phyloP scores from a whole-genome alignment of 257 asterid genomes.

The Jaltomata sinuosa region DNA sequence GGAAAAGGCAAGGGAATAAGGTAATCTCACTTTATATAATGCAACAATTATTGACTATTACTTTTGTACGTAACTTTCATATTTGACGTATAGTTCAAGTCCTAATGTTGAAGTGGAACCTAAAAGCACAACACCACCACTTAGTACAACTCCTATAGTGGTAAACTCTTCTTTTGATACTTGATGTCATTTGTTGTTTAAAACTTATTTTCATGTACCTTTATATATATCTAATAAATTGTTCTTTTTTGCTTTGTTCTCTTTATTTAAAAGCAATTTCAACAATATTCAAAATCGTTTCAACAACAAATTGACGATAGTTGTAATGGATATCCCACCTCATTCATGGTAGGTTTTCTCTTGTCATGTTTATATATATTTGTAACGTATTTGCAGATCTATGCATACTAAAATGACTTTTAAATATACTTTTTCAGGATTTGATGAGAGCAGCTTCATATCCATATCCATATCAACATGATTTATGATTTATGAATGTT shows the following conservation, averaged over 20 bases:
- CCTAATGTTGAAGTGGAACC: background rate
- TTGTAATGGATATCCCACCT: too few species aligned
- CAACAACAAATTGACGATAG: too few species aligned
- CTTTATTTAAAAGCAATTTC: too few species aligned
- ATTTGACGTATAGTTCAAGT: background rate
- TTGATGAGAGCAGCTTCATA: background rate
- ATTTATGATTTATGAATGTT: background rate
- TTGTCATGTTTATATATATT: too few species aligned
- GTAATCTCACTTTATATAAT: background rate
- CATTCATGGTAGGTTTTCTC: too few species aligned
- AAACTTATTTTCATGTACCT: background rate
- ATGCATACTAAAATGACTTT: too few species aligned
- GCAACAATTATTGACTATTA: background rate
- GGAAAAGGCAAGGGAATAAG: background rate
- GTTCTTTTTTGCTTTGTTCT: too few species aligned
- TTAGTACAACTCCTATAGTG: background rate
- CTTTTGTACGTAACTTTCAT: background rate
- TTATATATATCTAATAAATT: too few species aligned
- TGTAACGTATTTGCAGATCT: too few species aligned
- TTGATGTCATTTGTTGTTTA: background rate
- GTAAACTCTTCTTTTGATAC: background rate
- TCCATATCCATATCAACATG: background rate
- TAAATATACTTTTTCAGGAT: background rate
- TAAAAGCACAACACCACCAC: background rate
- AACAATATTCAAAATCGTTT: too few species aligned